Conservation (phyloP, 1,139 yeast genomes). For the Yamadazyma mexicana region DNA sequence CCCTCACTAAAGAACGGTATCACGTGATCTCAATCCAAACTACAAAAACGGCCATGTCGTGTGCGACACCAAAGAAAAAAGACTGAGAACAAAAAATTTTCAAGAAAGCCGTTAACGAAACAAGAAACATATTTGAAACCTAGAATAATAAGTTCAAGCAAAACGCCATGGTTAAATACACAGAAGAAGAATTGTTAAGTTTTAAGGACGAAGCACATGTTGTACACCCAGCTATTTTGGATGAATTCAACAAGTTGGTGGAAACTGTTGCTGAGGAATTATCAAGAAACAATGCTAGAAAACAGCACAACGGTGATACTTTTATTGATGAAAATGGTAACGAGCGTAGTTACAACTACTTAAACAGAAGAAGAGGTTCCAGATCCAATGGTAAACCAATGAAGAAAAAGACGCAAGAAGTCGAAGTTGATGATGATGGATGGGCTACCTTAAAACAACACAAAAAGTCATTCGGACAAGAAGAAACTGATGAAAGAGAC, state of each 20-base stretch:
- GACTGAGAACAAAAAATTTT: slow-evolving; percentile 5
- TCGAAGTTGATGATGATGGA: slow-evolving; percentile 69
- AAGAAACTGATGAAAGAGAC: slow-evolving; percentile 49
- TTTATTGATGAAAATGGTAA: slow-evolving; percentile 50
- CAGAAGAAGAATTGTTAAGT: slow-evolving; percentile 66
- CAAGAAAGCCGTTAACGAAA: background rate
- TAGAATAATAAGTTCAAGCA: background rate
- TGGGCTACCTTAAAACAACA: slow-evolving; percentile 67
- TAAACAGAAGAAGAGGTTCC: slow-evolving; percentile 63
- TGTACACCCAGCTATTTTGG: slow-evolving; percentile 63
- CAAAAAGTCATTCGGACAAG: slow-evolving; percentile 50
- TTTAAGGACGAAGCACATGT: slow-evolving; percentile 56
- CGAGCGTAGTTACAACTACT: slow-evolving; percentile 49
- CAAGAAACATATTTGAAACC: background rate
- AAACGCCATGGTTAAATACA: slow-evolving; percentile 46
- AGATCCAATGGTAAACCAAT: slow-evolving; percentile 49
- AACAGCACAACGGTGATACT: slow-evolving; percentile 47
- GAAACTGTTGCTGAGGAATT: slow-evolving; percentile 52
- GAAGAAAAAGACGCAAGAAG: slow-evolving; percentile 58
- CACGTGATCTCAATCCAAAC: background rate
- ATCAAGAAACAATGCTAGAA: slow-evolving; percentile 28
- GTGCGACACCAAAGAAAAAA: background rate
- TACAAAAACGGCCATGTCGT: too few relatives aligned
- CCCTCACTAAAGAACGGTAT: background rate
- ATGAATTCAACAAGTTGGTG: slow-evolving; percentile 63